Conservation (phyloP, 495 filamentous ascomycete species). For the Sordaria brevicollis region DNA sequence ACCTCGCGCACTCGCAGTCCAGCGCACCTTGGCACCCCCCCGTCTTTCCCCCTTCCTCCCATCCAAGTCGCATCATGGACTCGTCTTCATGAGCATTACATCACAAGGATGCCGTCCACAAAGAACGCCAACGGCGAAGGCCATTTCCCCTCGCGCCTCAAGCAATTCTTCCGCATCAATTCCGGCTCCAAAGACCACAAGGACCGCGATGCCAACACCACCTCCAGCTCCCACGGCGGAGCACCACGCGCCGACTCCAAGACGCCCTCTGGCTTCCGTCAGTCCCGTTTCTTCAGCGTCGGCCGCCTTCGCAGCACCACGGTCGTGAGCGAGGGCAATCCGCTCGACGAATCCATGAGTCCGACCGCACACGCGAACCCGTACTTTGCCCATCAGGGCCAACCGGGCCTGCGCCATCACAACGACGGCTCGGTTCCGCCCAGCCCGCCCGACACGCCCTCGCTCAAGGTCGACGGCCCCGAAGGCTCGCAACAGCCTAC, state of each 20-base stretch:
- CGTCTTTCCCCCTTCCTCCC: conserved; percentile 2
- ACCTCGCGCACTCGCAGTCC: not conserved
- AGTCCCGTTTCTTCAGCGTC: conserved; percentile 73
- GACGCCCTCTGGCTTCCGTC: conserved; percentile 50
- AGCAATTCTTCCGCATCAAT: conserved; percentile 97
- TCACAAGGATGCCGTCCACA: conserved; percentile 26
- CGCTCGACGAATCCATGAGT: conserved; percentile 76
- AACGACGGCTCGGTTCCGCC: conserved; percentile 92
- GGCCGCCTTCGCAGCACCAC: conserved; percentile 73
- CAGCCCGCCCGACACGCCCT: conserved; percentile 88
- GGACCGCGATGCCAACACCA: conserved; percentile 28
- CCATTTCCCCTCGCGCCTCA: conserved; percentile 81
- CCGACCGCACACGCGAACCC: conserved; percentile 94
- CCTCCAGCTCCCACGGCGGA: conserved; percentile 8
- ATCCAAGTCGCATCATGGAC: conserved; percentile 18
- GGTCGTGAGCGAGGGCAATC: conserved; percentile 87
- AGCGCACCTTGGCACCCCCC: not conserved
- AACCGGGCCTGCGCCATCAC: conserved; percentile 83
- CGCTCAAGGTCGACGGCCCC: conserved; percentile 59
- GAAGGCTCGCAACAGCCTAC: conserved; percentile 57
- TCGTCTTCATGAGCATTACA: conserved; percentile 17
- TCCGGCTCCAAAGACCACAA: conserved; percentile 32
- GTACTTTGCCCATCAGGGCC: conserved; percentile 95
- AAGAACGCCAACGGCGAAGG: conserved; percentile 34
- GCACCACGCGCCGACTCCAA: conserved; percentile 39